phyloP scores from a whole-genome alignment of 2,329 filamentous ascomycete genomes.

The Emergomyces orientalis region DNA sequence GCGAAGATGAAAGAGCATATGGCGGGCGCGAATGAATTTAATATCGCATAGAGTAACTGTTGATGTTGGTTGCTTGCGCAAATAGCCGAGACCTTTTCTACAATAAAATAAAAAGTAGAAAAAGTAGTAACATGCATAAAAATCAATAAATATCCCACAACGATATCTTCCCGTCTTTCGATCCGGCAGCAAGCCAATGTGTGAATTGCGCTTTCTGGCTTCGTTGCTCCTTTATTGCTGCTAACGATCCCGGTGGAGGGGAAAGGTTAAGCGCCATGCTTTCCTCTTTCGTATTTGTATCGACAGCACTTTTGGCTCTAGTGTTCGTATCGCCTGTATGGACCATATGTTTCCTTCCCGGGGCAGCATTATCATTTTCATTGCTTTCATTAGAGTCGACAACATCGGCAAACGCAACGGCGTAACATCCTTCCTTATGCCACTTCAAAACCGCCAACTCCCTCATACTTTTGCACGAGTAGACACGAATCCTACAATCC shows the following conservation, averaged over 20 bases:
- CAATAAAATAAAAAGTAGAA: neutral
- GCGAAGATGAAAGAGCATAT: slow-evolving; percentile 45
- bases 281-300: slow-evolving; percentile 9
- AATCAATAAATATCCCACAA: slow-evolving; percentile 87
- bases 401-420: slow-evolving; percentile 57
- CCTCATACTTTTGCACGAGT: slow-evolving; percentile 68
- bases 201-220: slow-evolving; percentile 55
- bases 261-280: slow-evolving; percentile 1
- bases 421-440: slow-evolving; percentile 83
- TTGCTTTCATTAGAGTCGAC: neutral
- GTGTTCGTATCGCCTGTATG: slow-evolving; percentile 7
- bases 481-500: slow-evolving; percentile 75
- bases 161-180: slow-evolving; percentile 91
- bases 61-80: slow-evolving; percentile 3
- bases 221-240: slow-evolving; percentile 55
- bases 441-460: slow-evolving; percentile 90
- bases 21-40: slow-evolving; percentile 48
- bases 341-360: slow-evolving; percentile 9
- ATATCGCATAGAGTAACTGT: slow-evolving; percentile 40
- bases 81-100: slow-evolving; percentile 13
- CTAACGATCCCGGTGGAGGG: slow-evolving; percentile 19
- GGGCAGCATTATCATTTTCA: neutral
- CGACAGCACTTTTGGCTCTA: neutral
- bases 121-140: slow-evolving; percentile 15
- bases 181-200: slow-evolving; percentile 84